These are phyloP conservation scores for Phycomyces nitens DNA, from an alignment of 192 early-diverging fungal species.

Conservation along the genomic window DNA sequence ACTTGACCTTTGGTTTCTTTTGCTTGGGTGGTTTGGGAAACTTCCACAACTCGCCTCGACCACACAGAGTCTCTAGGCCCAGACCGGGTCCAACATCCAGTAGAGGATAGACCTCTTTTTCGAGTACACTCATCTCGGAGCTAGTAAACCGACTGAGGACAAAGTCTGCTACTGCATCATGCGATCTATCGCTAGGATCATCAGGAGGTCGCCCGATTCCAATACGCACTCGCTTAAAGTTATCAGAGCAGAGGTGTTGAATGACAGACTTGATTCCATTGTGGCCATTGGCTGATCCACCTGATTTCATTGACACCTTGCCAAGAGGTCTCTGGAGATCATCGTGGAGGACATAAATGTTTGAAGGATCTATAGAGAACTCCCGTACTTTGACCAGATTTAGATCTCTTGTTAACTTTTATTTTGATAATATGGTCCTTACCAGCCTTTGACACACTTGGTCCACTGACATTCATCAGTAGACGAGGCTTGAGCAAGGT, in stretches of 20 bases:
- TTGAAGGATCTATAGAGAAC: slow-evolving; percentile 34
- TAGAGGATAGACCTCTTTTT: slow-evolving; percentile 41
- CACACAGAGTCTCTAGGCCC: slow-evolving; percentile 8
- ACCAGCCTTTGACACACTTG: slow-evolving; percentile 60
- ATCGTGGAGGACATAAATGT: slow-evolving; percentile 68
- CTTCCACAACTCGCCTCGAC: slow-evolving; percentile 18
- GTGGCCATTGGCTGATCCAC: slow-evolving; percentile 69
- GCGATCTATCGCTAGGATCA: slow-evolving; percentile 24
- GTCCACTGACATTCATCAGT: slow-evolving; percentile 71
- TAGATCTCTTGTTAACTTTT: background rate
- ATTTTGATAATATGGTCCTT: slow-evolving; percentile 5
- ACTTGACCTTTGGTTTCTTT: background rate
- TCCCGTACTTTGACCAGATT: slow-evolving; percentile 37
- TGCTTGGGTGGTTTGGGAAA: slow-evolving; percentile 4
- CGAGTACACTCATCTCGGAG: slow-evolving; percentile 45
- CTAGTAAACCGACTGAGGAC: slow-evolving; percentile 54
- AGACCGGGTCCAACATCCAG: slow-evolving; percentile 6
- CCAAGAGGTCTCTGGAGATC: slow-evolving; percentile 69
- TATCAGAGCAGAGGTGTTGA: slow-evolving; percentile 42
- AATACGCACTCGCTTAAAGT: slow-evolving; percentile 59
- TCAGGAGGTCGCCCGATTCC: slow-evolving; percentile 63
- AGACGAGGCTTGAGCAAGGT: slow-evolving; percentile 60
- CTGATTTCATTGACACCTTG: slow-evolving; percentile 53
- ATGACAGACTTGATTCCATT: slow-evolving; percentile 72
- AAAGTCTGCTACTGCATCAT: slow-evolving; percentile 48